phyloP scores from a whole-genome alignment of 2,329 filamentous ascomycete genomes.

The Gliomastix tumulicola region DNA sequence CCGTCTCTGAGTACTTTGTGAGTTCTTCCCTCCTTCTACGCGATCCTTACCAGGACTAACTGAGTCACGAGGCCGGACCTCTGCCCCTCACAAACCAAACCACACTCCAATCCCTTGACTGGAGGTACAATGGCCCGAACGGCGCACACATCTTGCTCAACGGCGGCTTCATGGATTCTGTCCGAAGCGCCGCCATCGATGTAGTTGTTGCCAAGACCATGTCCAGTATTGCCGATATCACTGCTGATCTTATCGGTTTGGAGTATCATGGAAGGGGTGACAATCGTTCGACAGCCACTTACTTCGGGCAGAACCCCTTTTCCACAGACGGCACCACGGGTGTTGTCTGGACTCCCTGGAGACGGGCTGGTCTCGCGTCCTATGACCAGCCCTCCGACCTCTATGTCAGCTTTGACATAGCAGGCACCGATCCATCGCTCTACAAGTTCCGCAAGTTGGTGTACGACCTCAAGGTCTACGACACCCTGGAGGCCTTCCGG shows the following conservation, averaged over 20 bases:
- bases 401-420: conserved; percentile 9
- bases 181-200: conserved; percentile 6
- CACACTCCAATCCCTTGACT: conserved; percentile 6
- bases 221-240: conserved; percentile 9
- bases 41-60: neutral
- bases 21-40: neutral
- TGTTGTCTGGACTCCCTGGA: conserved; percentile 10
- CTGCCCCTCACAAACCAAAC: conserved; percentile 7
- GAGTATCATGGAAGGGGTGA: conserved; percentile 6
- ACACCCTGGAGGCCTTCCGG: conserved; percentile 8
- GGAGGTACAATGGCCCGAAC: conserved; percentile 10
- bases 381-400: conserved; percentile 10
- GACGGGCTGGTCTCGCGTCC: conserved; percentile 6
- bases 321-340: conserved; percentile 8
- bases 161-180: conserved; percentile 8
- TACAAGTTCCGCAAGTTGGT: conserved; percentile 10
- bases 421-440: conserved; percentile 7
- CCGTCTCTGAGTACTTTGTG: conserved; percentile 9
- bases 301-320: conserved; percentile 9
- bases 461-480: conserved; percentile 9
- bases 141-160: conserved; percentile 8
- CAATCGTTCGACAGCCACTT: conserved; percentile 5
- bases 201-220: conserved; percentile 7
- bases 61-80: conserved; percentile 6
- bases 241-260: conserved; percentile 5